Evolutionary conservation across 1,139 yeast genomes (phyloP), one percentile per base, ranked within the genome.

Genomic region (Suhomyces kunorum): DNA sequence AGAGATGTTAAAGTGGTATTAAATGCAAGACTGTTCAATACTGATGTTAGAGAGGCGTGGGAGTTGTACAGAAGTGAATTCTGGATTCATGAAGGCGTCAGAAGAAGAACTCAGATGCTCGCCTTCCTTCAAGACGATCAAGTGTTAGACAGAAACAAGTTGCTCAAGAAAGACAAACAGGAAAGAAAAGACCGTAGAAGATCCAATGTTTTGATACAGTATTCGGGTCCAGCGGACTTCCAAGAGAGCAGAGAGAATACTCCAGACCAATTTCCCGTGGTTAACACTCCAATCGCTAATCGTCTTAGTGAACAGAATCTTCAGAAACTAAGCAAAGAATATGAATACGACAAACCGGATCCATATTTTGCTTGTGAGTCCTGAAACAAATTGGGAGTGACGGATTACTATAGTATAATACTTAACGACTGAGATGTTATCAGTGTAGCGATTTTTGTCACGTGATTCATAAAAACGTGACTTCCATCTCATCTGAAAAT

Each of bases 11-110:
- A 89, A 58, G 61, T 92, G 11, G 85, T 87, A 3, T 68, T 92
- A 42, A 84, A 85, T 45, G 86, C 97, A 1, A 71, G 96, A 39
- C 83, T 83, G 1, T 92, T 90, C 61, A 80, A 80, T 45, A 81
- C 92, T 0, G 94, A 87, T 42, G 80, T 87, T 4, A 74, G 96
- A 49, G 97, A 90, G 58, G 94, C 90, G 9, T 92, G 98, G 98
- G 98, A 92, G 55, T 63, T 88, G 34, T 92, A 90, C 55, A 68
- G 98, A 43, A 87, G 87, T 53, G 97, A 90, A 58, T 92, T 89
- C 57, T 92, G 98, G 97, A 80, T 81, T 23, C 75, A 85, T 51
- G 97, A 89, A 59, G 85, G 89, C 1, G 80, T 82, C 6, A 74
- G 95, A 51, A 68, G 90, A 50, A 68, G 88, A 30, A 68, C 69